Conservation (phyloP, 208 protist genomes). For the Endotrypanum monterogeii region DNA sequence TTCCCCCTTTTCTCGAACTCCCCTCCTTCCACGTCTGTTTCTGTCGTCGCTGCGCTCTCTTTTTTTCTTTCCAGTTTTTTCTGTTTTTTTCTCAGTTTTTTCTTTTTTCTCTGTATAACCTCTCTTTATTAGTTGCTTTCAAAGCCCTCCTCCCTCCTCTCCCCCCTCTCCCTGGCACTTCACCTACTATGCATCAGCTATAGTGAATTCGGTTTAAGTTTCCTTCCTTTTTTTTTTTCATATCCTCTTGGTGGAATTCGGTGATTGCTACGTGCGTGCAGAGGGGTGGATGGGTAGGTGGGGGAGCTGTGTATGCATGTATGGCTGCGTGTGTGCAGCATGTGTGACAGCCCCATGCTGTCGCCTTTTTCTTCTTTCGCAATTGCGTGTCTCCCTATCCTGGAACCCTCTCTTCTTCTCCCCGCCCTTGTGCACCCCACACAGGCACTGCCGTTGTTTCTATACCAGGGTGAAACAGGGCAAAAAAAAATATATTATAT, state of each 20-base stretch:
- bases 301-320: not conserved
- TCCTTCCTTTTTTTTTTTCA: not conserved
- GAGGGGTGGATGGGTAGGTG: too few species aligned
- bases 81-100: not conserved
- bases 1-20: not conserved
- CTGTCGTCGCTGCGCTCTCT: not conserved
- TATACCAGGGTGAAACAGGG: not conserved
- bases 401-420: not conserved
- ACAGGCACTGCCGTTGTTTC: not conserved
- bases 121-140: not conserved
- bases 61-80: not conserved
- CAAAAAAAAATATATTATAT: too few species aligned
- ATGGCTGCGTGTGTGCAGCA: not conserved
- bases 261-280: not conserved
- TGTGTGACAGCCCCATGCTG: constrained; percentile 4
- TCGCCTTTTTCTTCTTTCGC: not conserved
- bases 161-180: too few species aligned
- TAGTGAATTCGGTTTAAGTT: not conserved
- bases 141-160: too few species aligned
- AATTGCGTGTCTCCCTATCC: constrained; percentile 4
- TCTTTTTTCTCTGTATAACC: not conserved
- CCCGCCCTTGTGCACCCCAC: not conserved
- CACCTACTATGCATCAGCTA: too few species aligned
- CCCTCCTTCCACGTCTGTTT: not conserved
- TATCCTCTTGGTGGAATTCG: not conserved